phyloP scores from a whole-genome alignment of 2,329 filamentous ascomycete species.

The Ceratocystis papillata region DNA sequence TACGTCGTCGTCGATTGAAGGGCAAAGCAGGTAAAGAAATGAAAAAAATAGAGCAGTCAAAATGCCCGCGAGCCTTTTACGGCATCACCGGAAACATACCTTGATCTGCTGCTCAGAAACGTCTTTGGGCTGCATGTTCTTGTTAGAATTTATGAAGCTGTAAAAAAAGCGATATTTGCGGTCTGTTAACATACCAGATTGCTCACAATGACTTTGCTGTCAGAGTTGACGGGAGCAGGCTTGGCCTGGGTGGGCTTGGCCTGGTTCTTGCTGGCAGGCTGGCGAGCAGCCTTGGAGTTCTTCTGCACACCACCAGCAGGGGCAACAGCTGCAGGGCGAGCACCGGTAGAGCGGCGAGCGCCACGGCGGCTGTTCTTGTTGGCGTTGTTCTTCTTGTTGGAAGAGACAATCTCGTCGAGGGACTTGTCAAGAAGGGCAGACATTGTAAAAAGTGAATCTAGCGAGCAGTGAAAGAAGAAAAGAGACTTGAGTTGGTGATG shows the following conservation, averaged over 20 bases:
- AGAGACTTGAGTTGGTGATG: conserved; percentile 10
- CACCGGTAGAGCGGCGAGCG: conserved; percentile 41
- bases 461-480: conserved; percentile 22
- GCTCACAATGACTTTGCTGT: conserved; percentile 97
- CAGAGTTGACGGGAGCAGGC: conserved; percentile 50
- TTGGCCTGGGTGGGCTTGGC: conserved; percentile 45
- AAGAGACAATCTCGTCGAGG: conserved; percentile 92
- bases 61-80: conserved; percentile 23
- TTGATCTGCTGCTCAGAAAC: conserved; percentile 96
- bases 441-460: conserved; percentile 46
- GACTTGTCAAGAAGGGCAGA: conserved; percentile 93
- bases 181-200: conserved; percentile 63
- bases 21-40: conserved; percentile 20
- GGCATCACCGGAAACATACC: conserved; percentile 92
- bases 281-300: conserved; percentile 52
- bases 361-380: conserved; percentile 47
- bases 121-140: conserved; percentile 64
- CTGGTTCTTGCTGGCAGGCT: conserved; percentile 37
- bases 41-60: conserved; percentile 24
- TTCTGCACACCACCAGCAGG: conserved; percentile 83
- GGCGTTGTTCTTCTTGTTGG: conserved; percentile 48
- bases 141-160: conserved; percentile 37
- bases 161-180: background rate
- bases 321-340: conserved; percentile 46
- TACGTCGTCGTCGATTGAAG: conserved; percentile 21